Evolutionary conservation across 768 basidiomycete genomes (phyloP).

Genomic region (Hemileccinum impolitum): DNA sequence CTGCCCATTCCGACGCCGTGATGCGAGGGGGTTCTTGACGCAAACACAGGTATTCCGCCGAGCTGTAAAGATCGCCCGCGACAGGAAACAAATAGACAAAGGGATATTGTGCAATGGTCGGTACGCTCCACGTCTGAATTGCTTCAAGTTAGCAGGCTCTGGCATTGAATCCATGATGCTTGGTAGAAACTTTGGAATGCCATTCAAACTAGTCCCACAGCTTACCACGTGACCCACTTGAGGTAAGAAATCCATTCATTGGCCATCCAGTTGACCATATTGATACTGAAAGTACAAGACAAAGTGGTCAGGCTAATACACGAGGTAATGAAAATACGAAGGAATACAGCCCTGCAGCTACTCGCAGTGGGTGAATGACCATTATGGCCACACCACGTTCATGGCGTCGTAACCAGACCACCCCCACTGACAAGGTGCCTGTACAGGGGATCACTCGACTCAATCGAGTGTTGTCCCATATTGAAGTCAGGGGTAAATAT

Average conservation of each 20-base stretch:
- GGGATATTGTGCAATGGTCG: not conserved
- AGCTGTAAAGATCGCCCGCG: not conserved
- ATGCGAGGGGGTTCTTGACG: not conserved
- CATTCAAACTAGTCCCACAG: not conserved
- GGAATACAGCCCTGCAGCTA: constrained; percentile 7
- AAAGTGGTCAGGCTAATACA: constrained; percentile 10
- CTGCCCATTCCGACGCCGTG: constrained; percentile 9
- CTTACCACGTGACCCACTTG: constrained; percentile 9
- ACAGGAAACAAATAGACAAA: not conserved
- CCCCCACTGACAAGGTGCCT: constrained; percentile 19
- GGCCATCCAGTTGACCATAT: not conserved
- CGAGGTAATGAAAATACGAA: not conserved
- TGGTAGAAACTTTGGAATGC: not conserved
- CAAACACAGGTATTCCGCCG: not conserved
- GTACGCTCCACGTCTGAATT: not conserved
- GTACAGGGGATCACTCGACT: constrained; percentile 29
- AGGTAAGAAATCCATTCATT: not conserved
- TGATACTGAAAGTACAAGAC: not conserved
- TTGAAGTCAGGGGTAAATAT: constrained; percentile 32
- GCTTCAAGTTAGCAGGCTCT: no score
- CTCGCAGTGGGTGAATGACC: constrained; percentile 15
- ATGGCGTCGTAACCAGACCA: constrained; percentile 28
- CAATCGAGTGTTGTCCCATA: constrained; percentile 25
- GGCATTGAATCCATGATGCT: not conserved
- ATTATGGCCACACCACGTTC: constrained; percentile 8